Base-by-base conservation (phyloP, 345 rosid species). In the Erysimum cheiranthoides region DNA sequence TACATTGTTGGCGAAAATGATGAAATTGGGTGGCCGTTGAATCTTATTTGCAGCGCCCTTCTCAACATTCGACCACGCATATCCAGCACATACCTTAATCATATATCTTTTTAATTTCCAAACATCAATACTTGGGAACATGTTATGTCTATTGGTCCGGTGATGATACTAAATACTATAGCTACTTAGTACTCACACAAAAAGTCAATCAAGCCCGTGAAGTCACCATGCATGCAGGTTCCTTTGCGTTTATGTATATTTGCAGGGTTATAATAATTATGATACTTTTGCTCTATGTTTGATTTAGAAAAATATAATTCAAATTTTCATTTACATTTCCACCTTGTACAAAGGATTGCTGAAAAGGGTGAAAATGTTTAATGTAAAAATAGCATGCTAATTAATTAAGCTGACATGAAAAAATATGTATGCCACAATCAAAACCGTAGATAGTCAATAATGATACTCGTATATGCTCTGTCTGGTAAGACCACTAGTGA, bases 11-110 rank as follows among this genome's bases (percentile, higher is more conserved):
- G 73, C 77, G 53, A 71, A 72, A 72, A 66, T 72, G 69, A 72
- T 59, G 68, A 72, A 65, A 77, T 72, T 73, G 73, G 81, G 77
- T 78, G 78, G 81, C 49, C 69, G 81, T 78, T 78, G 81, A 60
- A 60, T 78, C 42, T 65, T 53, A 46, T 47, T 28, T 49, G 14
- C 34, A 32, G 13, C 30, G 13, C 10, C 13, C 31, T 36, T 35
- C 71, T 34, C 66, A 56, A 9, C 64, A 21, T 56, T 63, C 39
- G 32, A 73, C 43, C 63, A 73, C 46, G 43, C 75, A 27, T 45
- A 11, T 70, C 65, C 80, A 77, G 76, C 50, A 60, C 61, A 68
- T 42, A 34, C 35, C 46, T 53, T 2, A 13, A n/a, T 21, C 25
- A 21, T 21, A 21, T 31, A 14, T 60, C 8, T 35, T 17, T 14